These are phyloP conservation scores for Beta corolliflora DNA, from an alignment of 179 eudicot species.

Conservation along the genomic window DNA sequence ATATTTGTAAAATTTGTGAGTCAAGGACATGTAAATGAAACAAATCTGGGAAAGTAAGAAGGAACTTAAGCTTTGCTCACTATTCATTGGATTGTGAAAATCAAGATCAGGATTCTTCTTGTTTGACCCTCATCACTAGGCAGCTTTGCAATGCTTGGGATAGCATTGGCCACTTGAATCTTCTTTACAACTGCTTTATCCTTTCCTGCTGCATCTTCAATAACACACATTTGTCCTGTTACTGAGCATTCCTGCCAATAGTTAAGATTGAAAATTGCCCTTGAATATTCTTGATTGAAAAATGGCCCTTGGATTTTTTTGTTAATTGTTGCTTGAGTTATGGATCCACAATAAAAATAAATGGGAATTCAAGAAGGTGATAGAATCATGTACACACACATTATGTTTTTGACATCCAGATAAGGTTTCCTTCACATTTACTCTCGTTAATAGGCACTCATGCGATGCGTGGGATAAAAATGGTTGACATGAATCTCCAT, in stretches of 20 bases:
- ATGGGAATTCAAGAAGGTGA: not conserved
- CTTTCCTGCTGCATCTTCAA: not conserved
- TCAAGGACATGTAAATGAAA: not conserved
- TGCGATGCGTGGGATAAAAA: not conserved
- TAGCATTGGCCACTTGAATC: not conserved
- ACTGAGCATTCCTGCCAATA: not conserved
- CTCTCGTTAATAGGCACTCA: not conserved
- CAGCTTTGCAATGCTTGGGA: not conserved
- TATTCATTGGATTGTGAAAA: not conserved
- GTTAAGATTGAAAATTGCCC: not conserved
- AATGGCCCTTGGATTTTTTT: not conserved
- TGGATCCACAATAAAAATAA: too few relatives aligned
- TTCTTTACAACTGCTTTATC: not conserved
- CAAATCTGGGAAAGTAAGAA: not conserved
- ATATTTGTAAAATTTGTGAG: not conserved
- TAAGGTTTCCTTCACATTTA: not conserved
- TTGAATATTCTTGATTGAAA: not conserved
- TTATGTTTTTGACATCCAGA: too few relatives aligned
- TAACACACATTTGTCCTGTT: not conserved
- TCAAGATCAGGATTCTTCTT: not conserved
- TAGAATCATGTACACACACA: too few relatives aligned
- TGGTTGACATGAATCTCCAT: not conserved
- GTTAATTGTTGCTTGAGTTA: too few relatives aligned
- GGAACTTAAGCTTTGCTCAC: not conserved
- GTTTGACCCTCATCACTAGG: not conserved